Evolutionary conservation across 768 basidiomycete genomes (phyloP).

Genomic region (Pleurotus sapidus): DNA sequence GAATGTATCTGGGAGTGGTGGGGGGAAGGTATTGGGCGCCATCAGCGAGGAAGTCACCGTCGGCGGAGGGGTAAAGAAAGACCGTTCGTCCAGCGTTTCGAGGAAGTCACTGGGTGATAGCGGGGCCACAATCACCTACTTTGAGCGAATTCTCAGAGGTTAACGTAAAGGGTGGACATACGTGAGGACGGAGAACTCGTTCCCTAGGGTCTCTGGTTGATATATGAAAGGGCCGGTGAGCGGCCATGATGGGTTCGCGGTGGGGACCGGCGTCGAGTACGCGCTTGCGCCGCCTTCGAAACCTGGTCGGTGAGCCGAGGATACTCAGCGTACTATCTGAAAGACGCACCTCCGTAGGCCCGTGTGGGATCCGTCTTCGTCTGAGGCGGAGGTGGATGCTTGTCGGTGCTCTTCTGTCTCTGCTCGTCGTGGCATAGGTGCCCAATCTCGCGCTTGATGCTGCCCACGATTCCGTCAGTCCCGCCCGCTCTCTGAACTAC

Average conservation of each 20-base stretch:
- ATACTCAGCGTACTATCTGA: too few relatives aligned
- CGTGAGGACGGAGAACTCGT: conserved; percentile 82
- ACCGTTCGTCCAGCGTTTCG: conserved; percentile 81
- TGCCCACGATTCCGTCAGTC: conserved; percentile 24
- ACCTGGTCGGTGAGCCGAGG: too few relatives aligned
- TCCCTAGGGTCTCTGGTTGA: conserved; percentile 71
- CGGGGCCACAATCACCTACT: neutral
- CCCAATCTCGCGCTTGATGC: conserved; percentile 95
- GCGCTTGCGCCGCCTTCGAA: too few relatives aligned
- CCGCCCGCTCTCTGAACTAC: neutral
- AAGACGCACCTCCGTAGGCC: too few relatives aligned
- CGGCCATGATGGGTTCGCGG: too few relatives aligned
- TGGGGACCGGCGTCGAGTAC: too few relatives aligned
- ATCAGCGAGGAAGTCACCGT: too few relatives aligned
- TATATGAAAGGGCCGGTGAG: too few relatives aligned
- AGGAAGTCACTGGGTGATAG: conserved; percentile 67
- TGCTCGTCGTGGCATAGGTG: conserved; percentile 92
- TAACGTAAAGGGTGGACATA: conserved; percentile 29
- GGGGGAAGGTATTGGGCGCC: too few relatives aligned
- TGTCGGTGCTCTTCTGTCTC: conserved; percentile 48
- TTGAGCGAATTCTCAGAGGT: neutral
- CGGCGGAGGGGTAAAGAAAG: conserved; percentile 69
- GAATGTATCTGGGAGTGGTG: too few relatives aligned
- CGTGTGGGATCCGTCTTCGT: conserved; percentile 30
- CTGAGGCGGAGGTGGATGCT: conserved; percentile 21